Conservation (phyloP, 1,284 basidiomycete species). For the Pisolithus thermaeus region DNA sequence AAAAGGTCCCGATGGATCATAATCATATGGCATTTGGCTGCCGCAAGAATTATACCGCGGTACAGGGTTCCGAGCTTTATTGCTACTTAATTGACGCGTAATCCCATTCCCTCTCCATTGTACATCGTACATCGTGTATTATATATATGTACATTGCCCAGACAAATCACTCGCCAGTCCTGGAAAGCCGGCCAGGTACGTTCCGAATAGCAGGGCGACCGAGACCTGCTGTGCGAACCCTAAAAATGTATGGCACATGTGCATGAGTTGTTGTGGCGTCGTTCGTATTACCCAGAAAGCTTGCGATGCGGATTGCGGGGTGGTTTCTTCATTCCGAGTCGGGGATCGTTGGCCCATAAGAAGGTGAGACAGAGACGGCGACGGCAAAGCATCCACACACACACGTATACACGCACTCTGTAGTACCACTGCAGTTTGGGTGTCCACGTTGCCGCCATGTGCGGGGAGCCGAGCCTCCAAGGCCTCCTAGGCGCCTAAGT, state of each 20-base stretch:
- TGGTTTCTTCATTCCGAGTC: neutral
- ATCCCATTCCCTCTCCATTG: neutral
- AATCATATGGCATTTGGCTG: neutral
- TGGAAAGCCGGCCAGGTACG: neutral
- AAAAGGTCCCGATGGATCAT: no score
- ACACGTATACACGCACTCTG: no score
- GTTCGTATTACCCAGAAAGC: neutral
- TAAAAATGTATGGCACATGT: neutral
- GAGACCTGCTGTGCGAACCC: neutral
- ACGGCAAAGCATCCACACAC: neutral
- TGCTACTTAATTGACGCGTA: no score
- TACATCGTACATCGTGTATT: neutral
- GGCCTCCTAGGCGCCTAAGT: no score
- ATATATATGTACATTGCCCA: neutral
- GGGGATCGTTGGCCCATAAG: neutral
- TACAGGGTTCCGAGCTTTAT: neutral
- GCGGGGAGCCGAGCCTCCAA: no score
- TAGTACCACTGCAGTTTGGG: no score
- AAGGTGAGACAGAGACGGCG: neutral
- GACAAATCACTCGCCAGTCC: neutral
- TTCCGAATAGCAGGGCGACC: neutral
- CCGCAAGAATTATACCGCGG: neutral
- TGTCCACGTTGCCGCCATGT: no score
- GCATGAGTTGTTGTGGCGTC: neutral
- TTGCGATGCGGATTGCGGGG: neutral